Evolutionary conservation across 768 basidiomycete species (phyloP), one percentile per base, ranked within the genome.

Genomic region (Trametes sanguinea): DNA sequence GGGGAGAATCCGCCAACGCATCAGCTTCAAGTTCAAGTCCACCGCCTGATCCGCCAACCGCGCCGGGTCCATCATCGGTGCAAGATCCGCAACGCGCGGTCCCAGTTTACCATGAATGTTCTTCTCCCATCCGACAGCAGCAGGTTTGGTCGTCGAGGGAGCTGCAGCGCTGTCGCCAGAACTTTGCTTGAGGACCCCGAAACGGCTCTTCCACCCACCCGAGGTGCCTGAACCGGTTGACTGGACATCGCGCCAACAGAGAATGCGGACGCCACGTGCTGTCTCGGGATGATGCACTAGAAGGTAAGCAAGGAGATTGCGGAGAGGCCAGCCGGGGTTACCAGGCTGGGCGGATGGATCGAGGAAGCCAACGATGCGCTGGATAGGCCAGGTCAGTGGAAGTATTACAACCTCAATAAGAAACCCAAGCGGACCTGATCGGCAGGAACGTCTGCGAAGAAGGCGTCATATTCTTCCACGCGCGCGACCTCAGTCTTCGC

Each of bases 1-100:
- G 13, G 97, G 97, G 17, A 98, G 78, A 65, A 98, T 94, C 17
- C 96, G 84, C 96, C 96, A 98, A 17, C 94, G 85, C 96, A 99
- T 98, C 44, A 99, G 82, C 72, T 98, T 98, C 51, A 98, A 79
- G 71, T 98, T 99, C 43, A 99, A 79, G 75, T 98, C 95, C n/a
- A 98, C 94, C 0, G 97, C 97, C 74, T 99, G 96, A 65, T 92
- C 87, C 0, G 96, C 95, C 4, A 98, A 91, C 93, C 86, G 81
- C 4, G 81, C 77, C 0, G 96, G 97, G 73, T 98, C 95, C 95
- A 98, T 97, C 87, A 95, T 92, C 0, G 95, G 90, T 8, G 90
- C 95, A 16, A 99, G 74, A 76, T 98, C 95, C 0, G 95, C 95
- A 56, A 94, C 69, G 14, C 93, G 83, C 22, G 95, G 92, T 1